phyloP scores from a whole-genome alignment of 805 yeast genomes.

The Millerozyma miso region DNA sequence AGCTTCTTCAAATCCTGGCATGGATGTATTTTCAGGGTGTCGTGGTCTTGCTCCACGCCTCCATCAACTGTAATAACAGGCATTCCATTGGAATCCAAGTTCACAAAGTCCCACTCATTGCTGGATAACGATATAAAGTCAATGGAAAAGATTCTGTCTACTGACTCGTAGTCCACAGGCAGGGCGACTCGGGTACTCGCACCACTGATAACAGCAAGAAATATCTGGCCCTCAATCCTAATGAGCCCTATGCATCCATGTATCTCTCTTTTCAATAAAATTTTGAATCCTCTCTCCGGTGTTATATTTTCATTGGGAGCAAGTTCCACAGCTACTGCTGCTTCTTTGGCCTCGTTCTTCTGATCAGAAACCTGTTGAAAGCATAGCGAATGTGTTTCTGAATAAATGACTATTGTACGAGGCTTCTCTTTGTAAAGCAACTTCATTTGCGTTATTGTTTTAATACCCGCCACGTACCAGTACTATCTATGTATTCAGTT shows the following conservation, averaged over 20 bases:
- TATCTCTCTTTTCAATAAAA: conserved; percentile 38
- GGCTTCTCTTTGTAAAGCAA: conserved; percentile 29
- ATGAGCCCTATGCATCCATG: conserved; percentile 80
- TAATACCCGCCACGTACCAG: not conserved
- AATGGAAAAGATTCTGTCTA: conserved; percentile 76
- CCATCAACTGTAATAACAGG: conserved; percentile 46
- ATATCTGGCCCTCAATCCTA: conserved; percentile 60
- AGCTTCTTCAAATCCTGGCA: conserved; percentile 76
- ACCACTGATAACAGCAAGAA: conserved; percentile 75
- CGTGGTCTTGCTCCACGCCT: conserved; percentile 21
- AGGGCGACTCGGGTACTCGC: conserved; percentile 67
- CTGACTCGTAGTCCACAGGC: conserved; percentile 76
- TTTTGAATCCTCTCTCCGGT: conserved; percentile 32
- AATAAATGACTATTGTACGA: conserved; percentile 25
- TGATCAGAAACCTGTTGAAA: conserved; percentile 18
- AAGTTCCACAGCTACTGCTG: conserved; percentile 47
- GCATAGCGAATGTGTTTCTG: conserved; percentile 28
- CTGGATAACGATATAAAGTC: conserved; percentile 77
- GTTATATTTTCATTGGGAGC: conserved; percentile 34
- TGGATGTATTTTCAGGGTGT: conserved; percentile 52
- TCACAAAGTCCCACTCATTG: conserved; percentile 75
- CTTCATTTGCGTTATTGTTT: conserved; percentile 16
- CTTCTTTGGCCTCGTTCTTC: conserved; percentile 11
- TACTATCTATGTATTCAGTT: not conserved
- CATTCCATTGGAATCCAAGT: conserved; percentile 63